Percentiles rank a stretch among this genome's conserved stretches.
phyloP scores from a whole-genome alignment of 257 asterid species.

The Salvia splendens region DNA sequence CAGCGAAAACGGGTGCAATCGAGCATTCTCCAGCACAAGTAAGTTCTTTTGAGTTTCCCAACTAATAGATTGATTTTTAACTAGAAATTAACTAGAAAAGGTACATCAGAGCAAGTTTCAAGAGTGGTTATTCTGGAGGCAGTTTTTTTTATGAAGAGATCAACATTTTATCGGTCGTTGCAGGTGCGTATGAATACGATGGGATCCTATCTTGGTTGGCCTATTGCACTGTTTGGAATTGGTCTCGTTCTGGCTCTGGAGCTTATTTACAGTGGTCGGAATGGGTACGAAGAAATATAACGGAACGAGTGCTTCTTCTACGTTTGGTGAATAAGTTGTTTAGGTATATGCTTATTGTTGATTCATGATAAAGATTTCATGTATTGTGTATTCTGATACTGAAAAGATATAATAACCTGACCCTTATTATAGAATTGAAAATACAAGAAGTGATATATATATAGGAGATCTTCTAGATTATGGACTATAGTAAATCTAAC shows the following conservation, averaged over 20 bases:
- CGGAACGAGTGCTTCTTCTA: slow-evolving; percentile 32
- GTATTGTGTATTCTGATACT: no score
- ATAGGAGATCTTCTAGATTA: no score
- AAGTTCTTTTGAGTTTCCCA: slow-evolving; percentile 29
- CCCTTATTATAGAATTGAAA: no score
- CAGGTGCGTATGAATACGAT: slow-evolving; percentile 37
- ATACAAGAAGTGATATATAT: no score
- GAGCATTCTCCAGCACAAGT: slow-evolving; percentile 41
- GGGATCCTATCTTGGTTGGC: slow-evolving; percentile 34
- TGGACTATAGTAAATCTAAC: no score
- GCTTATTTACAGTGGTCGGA: slow-evolving; percentile 25
- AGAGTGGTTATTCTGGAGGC: neutral
- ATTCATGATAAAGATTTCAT: no score
- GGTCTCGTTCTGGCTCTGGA: slow-evolving; percentile 32
- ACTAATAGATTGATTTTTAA: no score
- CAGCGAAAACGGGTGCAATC: slow-evolving; percentile 31
- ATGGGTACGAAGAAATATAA: slow-evolving; percentile 45
- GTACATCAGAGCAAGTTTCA: no score
- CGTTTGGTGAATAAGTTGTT: no score
- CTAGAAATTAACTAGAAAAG: no score
- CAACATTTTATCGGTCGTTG: slow-evolving; percentile 13
- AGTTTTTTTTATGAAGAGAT: slow-evolving; percentile 2
- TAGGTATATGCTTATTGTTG: neutral
- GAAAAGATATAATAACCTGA: no score
- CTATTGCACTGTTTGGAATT: slow-evolving; percentile 36